These are phyloP conservation scores for Soucietia sequanensis DNA, from an alignment of 805 yeast species.

Conservation along the genomic window DNA sequence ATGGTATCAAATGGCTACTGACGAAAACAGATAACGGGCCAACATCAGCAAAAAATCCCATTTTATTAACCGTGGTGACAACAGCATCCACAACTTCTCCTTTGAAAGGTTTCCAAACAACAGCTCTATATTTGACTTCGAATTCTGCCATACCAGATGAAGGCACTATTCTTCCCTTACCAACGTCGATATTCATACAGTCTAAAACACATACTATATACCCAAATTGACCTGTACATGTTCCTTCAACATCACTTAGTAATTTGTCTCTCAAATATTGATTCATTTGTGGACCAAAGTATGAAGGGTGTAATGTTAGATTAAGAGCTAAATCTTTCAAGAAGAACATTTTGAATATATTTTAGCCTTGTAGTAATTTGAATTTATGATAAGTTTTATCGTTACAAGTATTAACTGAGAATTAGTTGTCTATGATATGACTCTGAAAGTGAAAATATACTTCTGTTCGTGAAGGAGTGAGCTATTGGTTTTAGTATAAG, in stretches of 20 bases:
- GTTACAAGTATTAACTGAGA: too few relatives aligned
- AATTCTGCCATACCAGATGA: conserved; percentile 94
- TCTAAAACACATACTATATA: conserved; percentile 95
- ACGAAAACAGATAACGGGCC: conserved; percentile 96
- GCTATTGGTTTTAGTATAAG: too few relatives aligned
- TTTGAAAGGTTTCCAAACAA: conserved; percentile 97
- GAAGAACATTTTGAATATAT: conserved; percentile 39
- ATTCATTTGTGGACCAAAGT: conserved; percentile 97
- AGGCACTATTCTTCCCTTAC: conserved; percentile 88
- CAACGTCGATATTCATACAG: conserved; percentile 91
- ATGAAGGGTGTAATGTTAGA: conserved; percentile 94
- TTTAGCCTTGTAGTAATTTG: too few relatives aligned
- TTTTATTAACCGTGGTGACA: conserved; percentile 87
- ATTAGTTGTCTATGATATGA: too few relatives aligned
- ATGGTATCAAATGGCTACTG: conserved; percentile 90
- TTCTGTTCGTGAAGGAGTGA: too few relatives aligned
- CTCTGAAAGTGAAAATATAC: too few relatives aligned
- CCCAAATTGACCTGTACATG: conserved; percentile 98
- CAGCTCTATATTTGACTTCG: conserved; percentile 92
- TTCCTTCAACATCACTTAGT: conserved; percentile 95
- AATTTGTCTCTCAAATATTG: conserved; percentile 86
- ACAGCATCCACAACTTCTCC: conserved; percentile 98
- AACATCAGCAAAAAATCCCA: conserved; percentile 97
- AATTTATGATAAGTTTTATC: too few relatives aligned
- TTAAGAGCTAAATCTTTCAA: conserved; percentile 86